Evolutionary conservation across 495 filamentous ascomycete species (phyloP).

Genomic region (Thermothielavioides terrestris): DNA sequence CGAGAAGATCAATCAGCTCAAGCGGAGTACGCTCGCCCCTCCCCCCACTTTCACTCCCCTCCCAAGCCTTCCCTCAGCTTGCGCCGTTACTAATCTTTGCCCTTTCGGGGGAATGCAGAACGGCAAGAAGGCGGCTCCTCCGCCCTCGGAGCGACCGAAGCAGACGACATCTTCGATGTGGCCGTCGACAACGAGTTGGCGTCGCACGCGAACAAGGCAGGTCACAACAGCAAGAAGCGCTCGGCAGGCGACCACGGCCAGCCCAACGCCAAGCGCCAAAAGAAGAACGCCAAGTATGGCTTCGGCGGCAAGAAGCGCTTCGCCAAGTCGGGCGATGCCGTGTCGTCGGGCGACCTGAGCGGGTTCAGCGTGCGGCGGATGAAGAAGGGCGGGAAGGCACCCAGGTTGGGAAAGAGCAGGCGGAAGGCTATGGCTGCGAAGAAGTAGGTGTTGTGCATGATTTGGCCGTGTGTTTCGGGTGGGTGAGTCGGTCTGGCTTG

Average conservation of each 20-base stretch:
- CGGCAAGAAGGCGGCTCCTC: conserved; percentile 63
- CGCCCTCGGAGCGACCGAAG: conserved; percentile 55
- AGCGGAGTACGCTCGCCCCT: conserved; percentile 64
- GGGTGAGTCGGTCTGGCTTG: too few relatives aligned
- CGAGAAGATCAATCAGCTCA: conserved; percentile 87
- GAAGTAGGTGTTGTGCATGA: conserved; percentile 6
- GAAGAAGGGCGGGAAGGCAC: conserved; percentile 41
- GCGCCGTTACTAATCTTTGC: conserved; percentile 2
- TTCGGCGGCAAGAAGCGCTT: conserved; percentile 91
- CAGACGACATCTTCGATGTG: conserved; percentile 91
- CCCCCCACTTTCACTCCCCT: neutral
- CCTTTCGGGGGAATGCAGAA: conserved; percentile 56
- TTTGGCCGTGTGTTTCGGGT: neutral
- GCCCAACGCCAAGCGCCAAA: conserved; percentile 65
- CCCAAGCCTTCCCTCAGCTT: neutral
- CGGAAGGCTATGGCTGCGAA: conserved; percentile 25
- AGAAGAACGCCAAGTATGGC: conserved; percentile 88
- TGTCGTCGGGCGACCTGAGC: conserved; percentile 66
- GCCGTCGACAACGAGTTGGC: conserved; percentile 69
- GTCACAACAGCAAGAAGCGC: conserved; percentile 34
- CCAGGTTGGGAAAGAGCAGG: conserved; percentile 32
- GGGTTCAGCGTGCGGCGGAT: conserved; percentile 75
- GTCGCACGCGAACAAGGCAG: conserved; percentile 34
- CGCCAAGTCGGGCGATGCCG: conserved; percentile 79
- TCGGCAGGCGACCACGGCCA: conserved; percentile 24